Evolutionary conservation across 352 stramenopile species (phyloP), one percentile per base, ranked within the genome.

Genomic region (Elongisporangium undulatum): DNA sequence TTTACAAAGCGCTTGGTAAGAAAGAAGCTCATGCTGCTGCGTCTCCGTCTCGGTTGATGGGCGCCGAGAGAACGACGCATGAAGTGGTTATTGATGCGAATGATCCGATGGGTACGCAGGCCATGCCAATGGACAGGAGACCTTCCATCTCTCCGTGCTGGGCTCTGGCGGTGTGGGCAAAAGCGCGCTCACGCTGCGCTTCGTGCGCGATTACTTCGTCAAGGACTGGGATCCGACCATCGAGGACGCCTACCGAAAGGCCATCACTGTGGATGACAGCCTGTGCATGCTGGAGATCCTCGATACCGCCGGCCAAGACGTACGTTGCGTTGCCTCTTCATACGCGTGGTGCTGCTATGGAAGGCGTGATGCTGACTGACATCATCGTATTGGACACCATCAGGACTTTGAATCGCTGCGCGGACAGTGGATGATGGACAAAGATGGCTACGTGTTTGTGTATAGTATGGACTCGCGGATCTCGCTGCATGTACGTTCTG

Each of bases 141-240:
- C 84, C 5, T 89, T 94, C 59, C 79, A 94, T 58, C 71, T 96
- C 56, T 96, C 87, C 4, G 86, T 97, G 41, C 69, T 97, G 20
- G 89, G 89, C 61, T 90, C 83, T 19, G 89, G 89, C 52, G 89
- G 89, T 50, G 89, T 97, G n/a, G 89, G 89, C 68, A 97, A 97
- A 61, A 96, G 85, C 59, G 89, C 89, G 48, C 73, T 97, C 15
- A 97, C 88, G 58, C 68, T 96, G 63, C 85, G 89, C 45, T 97
- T 97, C 58, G 86, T 96, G 56, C 75, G 87, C 66, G 89, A 96
- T 58, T 92, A 94, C 61, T 97, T 95, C 66, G 87, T 96, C 26
- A 88, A 92, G 51, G 87, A 97, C 67, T 97, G 89, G 85, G 89
- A 97, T 62, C 89, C 89, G 49, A 97, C 89, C 2, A 95, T 97